Base-by-base conservation (phyloP, 2,329 filamentous ascomycete species). In the Pseudocercospora pini-densiflorae region DNA sequence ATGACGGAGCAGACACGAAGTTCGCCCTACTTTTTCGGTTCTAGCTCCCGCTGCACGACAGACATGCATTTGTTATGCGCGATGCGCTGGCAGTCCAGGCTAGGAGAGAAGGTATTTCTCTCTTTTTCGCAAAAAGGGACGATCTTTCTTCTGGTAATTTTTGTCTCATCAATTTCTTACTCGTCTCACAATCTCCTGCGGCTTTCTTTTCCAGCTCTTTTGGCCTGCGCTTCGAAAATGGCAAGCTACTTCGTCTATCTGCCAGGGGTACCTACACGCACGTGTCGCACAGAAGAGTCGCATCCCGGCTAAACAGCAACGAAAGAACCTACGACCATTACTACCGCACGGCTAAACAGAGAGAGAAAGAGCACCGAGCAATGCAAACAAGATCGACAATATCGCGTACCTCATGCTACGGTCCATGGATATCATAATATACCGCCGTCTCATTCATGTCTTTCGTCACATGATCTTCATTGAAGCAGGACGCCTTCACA, bases 401-500 rank as follows among this genome's bases (percentile, higher is more conserved):
- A 60, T 61, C 62, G 33, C 49, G 36, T 64, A 59, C 58, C 49
- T 47, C 57, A 61, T 65, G 63, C 63, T 47, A 59, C 57, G 36
- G 51, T 59, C 53, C 60, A 66, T 63, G 61, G 61, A 58, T 40
- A 62, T 61, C 57, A 61, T 58, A 43, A 40, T 43, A 36, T 40
- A 61, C 57, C 53, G 61, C 60, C 64, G 64, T 66, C 60, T 61
- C 55, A 66, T 66, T 58, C 54, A 58, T 54, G 47, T 40, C 53
- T 29, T 53, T 51, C 57, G 54, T 67, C 65, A 63, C 64, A 63
- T 66, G 45, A 63, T 63, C n/a, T 67, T 62, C 53, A 36, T 14
- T 10, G 31, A 59, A 49, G 33, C 40, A 27, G 31, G 19, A 55
- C 61, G 61, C 55, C 54, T 55, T 55, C 64, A 55, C 61, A 36